phyloP scores from a whole-genome alignment of 1,139 yeast genomes.

The Debaryomyces udenii region DNA sequence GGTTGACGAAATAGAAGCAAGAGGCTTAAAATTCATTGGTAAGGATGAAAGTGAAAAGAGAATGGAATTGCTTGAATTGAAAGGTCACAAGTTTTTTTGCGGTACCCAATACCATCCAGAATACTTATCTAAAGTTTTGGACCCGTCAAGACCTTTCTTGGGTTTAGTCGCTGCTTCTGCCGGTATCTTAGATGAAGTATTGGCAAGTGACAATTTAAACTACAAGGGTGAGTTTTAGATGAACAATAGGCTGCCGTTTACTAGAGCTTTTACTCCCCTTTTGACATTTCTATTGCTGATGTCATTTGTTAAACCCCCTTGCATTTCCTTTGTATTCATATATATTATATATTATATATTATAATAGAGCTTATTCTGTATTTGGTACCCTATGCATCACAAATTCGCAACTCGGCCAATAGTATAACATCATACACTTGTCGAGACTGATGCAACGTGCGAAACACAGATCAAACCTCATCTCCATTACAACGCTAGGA shows the following conservation, averaged over 20 bases:
- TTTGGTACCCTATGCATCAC: neutral
- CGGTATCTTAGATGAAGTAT: conserved; percentile 70
- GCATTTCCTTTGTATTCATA: conserved; percentile 4
- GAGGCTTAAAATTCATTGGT: conserved; percentile 89
- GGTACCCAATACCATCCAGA: conserved; percentile 99
- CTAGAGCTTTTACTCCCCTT: neutral
- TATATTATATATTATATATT: conserved; percentile 5
- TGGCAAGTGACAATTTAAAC: conserved; percentile 48
- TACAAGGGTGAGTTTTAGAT: conserved; percentile 48
- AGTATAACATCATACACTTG: too few species aligned
- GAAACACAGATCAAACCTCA: too few species aligned
- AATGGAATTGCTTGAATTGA: conserved; percentile 90
- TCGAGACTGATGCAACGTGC: too few species aligned
- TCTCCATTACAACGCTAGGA: too few species aligned
- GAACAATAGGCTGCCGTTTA: neutral
- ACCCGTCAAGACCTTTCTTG: conserved; percentile 94
- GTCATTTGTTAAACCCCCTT: conserved; percentile 1
- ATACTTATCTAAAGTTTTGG: conserved; percentile 91
- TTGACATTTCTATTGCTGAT: neutral
- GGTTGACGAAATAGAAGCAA: conserved; percentile 66
- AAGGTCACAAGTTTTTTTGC: conserved; percentile 82
- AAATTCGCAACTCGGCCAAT: too few species aligned
- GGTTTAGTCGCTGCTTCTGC: conserved; percentile 94
- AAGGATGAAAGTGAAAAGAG: conserved; percentile 87
- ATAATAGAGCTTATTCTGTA: conserved; percentile 3